These are phyloP conservation scores for Umbellularia californica DNA, from an alignment of 164 flowering plant species.

Conservation along the genomic window DNA sequence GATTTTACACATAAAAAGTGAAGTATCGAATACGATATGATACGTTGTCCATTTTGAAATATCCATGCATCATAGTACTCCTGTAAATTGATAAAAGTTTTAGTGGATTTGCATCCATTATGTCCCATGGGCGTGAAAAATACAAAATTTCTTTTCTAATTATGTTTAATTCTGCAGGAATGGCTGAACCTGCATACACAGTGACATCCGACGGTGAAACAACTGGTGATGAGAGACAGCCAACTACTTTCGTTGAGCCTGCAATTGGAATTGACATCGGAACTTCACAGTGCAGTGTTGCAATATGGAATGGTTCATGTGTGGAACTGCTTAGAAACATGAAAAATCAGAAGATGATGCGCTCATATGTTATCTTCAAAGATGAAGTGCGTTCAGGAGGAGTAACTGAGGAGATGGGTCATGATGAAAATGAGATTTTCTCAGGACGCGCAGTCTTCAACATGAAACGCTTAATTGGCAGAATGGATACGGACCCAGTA, in stretches of 20 bases:
- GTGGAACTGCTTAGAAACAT: conserved; percentile 70
- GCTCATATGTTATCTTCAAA: conserved; percentile 67
- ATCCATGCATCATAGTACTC: too few species aligned
- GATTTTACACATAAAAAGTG: too few species aligned
- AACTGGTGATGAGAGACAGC: conserved; percentile 54
- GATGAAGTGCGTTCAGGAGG: conserved; percentile 72
- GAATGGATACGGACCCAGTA: conserved; percentile 88
- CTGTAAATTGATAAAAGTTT: background rate
- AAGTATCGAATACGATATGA: too few species aligned
- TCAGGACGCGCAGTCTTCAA: conserved; percentile 87
- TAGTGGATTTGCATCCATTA: background rate
- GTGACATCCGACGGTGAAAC: conserved; percentile 87
- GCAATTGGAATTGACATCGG: conserved; percentile 92
- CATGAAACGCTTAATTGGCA: conserved; percentile 79
- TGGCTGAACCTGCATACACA: conserved; percentile 80
- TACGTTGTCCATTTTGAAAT: too few species aligned
- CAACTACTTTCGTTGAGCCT: conserved; percentile 47
- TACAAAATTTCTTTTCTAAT: background rate
- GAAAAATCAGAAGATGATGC: conserved; percentile 62
- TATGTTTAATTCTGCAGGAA: conserved; percentile 28
- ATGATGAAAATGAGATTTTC: conserved; percentile 58
- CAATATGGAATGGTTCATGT: conserved; percentile 79
- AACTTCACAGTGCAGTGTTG: conserved; percentile 81
- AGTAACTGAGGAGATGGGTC: conserved; percentile 43
- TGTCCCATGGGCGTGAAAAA: too few species aligned